Evolutionary conservation across 2,329 filamentous ascomycete species (phyloP), one percentile per base, ranked within the genome.

Genomic region (Paradendryphiella salina): DNA sequence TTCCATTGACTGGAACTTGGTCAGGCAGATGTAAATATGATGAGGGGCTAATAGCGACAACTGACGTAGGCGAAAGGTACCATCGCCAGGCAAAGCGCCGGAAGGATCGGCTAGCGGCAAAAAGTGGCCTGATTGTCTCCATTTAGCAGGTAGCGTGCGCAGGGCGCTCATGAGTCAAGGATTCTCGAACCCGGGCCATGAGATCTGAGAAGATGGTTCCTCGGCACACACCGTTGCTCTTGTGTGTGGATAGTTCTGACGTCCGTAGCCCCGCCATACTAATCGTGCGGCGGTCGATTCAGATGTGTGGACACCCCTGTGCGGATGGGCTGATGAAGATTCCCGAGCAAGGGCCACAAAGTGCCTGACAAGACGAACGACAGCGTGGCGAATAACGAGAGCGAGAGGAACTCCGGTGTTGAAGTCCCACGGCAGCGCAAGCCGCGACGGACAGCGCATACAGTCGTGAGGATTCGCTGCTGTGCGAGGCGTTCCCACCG

Each of bases 281-380:
- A 45, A 56, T 59, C 57, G 48, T 46, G 42, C 36, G 46, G 50
- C 46, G 45, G 41, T 46, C 54, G 57, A 56, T 58, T 54, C 52
- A 56, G 52, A 59, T 60, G 50, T 28, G 43, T 28, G 31, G 40
- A n/a, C 44, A 41, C 56, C 56, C 47, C 34, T 50, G 49, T 23
- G 38, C 21, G 32, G 37, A 31, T 50, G 29, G 56, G 38, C 21
- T 36, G 37, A 31, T 46, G 29, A 54, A 51, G 54, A 54, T 57
- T 61, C 56, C 56, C 56, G 56, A 59, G 41, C 35, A 47, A 40
- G 20, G 38, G 52, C 47, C 32, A 39, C 47, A 32, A 32, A 35
- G 48, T 36, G 46, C 41, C 41, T 41, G 34, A 17, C 23, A 17
- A 14, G 37, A 43, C 23, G 36, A 33, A 15, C 36, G 21, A 14